phyloP scores from a whole-genome alignment of 2,329 filamentous ascomycete species.

The Diaporthe sp. region DNA sequence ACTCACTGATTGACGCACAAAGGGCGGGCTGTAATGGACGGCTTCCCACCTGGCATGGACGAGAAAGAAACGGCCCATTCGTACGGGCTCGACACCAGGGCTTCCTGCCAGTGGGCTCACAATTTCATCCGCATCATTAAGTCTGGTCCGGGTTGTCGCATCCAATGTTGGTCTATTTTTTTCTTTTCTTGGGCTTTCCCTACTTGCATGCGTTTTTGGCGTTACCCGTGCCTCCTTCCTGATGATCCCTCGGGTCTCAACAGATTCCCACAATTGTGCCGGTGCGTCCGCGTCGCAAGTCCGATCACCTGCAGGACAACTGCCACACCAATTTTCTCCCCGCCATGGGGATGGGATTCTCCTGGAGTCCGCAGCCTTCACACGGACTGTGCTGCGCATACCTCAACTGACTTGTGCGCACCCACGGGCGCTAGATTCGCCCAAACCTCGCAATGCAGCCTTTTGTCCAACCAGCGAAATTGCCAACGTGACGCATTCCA shows the following conservation, averaged over 20 bases:
- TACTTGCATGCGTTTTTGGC: constrained; percentile 33
- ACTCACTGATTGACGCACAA: background rate
- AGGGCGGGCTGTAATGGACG: background rate
- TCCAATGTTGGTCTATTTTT: constrained; percentile 31
- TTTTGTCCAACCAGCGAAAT: constrained; percentile 11
- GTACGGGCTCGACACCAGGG: background rate
- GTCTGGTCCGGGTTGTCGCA: constrained; percentile 12
- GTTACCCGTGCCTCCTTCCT: constrained; percentile 16
- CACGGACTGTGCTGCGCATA: constrained; percentile 4
- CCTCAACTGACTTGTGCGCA: constrained; percentile 1
- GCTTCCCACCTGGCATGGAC: background rate
- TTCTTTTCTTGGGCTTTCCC: constrained; percentile 23
- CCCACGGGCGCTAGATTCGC: constrained; percentile 9
- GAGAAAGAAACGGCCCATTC: background rate
- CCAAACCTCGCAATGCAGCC: constrained; percentile 3
- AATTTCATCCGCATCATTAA: constrained; percentile 19
- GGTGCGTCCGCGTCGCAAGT: constrained; percentile 12
- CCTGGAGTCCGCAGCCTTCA: background rate
- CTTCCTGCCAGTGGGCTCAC: constrained; percentile 7
- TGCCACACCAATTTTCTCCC: constrained; percentile 8
- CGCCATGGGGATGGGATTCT: background rate
- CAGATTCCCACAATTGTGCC: constrained; percentile 20
- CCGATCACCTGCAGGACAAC: background rate
- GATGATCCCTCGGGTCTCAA: constrained; percentile 9
- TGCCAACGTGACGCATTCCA: background rate